phyloP scores from a whole-genome alignment of 2,329 filamentous ascomycete species.

The Grosmannia penicillata region DNA sequence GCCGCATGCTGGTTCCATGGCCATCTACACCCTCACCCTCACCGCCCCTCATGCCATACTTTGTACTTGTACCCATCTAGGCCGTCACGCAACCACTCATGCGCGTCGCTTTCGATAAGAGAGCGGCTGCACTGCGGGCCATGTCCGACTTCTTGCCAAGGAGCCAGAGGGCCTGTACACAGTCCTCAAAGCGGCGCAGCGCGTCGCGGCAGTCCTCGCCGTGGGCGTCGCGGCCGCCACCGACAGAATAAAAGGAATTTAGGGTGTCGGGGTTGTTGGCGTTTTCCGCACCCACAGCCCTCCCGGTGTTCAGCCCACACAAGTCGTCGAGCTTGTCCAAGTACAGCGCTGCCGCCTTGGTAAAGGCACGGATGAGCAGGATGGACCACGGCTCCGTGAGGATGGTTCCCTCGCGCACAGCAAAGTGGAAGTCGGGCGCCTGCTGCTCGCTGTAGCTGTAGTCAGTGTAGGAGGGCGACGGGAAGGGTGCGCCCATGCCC shows the following conservation, averaged over 20 bases:
- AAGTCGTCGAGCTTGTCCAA: constrained; percentile 21
- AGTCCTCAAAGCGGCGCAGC: constrained; percentile 27
- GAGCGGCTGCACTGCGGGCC: constrained; percentile 25
- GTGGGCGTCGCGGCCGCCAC: constrained; percentile 13
- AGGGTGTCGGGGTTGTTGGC: not conserved
- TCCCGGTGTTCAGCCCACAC: too few relatives aligned
- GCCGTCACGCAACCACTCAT: not conserved
- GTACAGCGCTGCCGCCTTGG: constrained; percentile 25
- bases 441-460: constrained; percentile 11
- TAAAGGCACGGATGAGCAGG: constrained; percentile 36
- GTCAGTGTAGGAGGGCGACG: too few relatives aligned
- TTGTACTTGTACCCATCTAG: too few relatives aligned
- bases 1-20: too few relatives aligned
- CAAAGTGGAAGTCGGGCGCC: constrained; percentile 32
- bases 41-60: too few relatives aligned
- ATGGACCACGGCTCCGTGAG: constrained; percentile 46
- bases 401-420: constrained; percentile 38
- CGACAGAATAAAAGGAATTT: too few relatives aligned
- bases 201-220: constrained; percentile 12
- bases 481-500: too few relatives aligned
- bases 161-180: constrained; percentile 37
- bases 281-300: too few relatives aligned
- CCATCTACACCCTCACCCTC: too few relatives aligned
- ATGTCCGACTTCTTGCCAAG: constrained; percentile 40
- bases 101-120: constrained; percentile 50